phyloP scores from a whole-genome alignment of 148 eudicot genomes.

The Pouteria glomerata region DNA sequence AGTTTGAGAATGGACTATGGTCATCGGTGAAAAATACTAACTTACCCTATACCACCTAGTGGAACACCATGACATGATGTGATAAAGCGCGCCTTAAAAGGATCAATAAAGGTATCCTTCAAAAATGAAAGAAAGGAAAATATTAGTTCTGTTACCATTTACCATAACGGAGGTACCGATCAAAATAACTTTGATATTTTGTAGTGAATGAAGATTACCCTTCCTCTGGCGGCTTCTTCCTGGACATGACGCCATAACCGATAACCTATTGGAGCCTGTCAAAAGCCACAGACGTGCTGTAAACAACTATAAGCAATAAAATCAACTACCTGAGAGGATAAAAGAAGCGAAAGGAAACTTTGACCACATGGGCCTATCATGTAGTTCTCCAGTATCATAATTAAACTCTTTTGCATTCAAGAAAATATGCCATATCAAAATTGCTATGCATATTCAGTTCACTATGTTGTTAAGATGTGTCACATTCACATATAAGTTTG shows the following conservation, averaged over 20 bases:
- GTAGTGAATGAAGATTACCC: slow-evolving; percentile 34
- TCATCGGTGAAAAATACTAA: slow-evolving; percentile 10
- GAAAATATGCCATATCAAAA: too few relatives aligned
- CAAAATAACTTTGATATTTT: background rate
- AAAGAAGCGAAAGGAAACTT: background rate
- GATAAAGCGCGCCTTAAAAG: slow-evolving; percentile 51
- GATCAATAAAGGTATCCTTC: slow-evolving; percentile 62
- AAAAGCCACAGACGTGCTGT: background rate
- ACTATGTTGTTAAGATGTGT: too few relatives aligned
- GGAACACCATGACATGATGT: slow-evolving; percentile 87
- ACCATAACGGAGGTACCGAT: background rate
- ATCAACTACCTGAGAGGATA: background rate
- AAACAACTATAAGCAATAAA: too few relatives aligned
- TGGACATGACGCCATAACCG: slow-evolving; percentile 67
- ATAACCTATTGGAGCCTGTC: slow-evolving; percentile 76
- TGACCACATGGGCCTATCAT: background rate
- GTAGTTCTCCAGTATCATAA: too few relatives aligned
- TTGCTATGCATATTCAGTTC: too few relatives aligned
- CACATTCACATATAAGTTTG: too few relatives aligned
- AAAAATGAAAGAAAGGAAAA: slow-evolving; percentile 5
- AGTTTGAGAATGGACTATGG: background rate
- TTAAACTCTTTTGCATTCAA: too few relatives aligned
- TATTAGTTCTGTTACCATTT: background rate
- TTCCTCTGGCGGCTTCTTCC: slow-evolving; percentile 63
- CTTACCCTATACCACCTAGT: slow-evolving; percentile 91